A percentile compares a stretch with the other conserved stretches of the same genome.
Evolutionary conservation across 192 early-diverging fungal species (phyloP).

Genomic region (Paraglomus brasilianum): DNA sequence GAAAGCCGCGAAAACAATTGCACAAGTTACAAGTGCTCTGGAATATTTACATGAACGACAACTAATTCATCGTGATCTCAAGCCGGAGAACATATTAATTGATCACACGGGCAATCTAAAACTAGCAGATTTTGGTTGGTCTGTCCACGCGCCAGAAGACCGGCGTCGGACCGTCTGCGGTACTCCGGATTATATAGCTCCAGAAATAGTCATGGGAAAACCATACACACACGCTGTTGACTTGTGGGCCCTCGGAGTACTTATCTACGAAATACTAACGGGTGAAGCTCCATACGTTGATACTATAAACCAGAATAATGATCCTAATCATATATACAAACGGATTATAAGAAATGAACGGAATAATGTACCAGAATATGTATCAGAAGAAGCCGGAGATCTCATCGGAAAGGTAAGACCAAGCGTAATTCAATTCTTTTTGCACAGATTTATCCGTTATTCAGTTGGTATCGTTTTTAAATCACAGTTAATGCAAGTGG

Average conservation of each 20-base stretch:
- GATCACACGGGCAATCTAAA: constrained; percentile 87
- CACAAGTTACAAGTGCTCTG: constrained; percentile 84
- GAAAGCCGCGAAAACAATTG: constrained; percentile 75
- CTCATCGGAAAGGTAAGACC: constrained; percentile 71
- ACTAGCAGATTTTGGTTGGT: constrained; percentile 98
- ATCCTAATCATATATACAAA: constrained; percentile 70
- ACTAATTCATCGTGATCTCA: constrained; percentile 96
- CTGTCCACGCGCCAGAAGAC: constrained; percentile 77
- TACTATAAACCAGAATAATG: constrained; percentile 46
- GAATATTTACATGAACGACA: constrained; percentile 84
- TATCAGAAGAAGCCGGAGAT: constrained; percentile 80
- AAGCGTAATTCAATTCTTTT: background rate
- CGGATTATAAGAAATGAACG: constrained; percentile 85
- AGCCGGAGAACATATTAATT: constrained; percentile 92
- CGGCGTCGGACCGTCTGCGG: constrained; percentile 90
- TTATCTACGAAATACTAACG: constrained; percentile 92
- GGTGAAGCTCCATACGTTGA: constrained; percentile 88
- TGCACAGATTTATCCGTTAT: background rate
- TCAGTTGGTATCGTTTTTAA: background rate
- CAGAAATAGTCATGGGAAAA: constrained; percentile 91
- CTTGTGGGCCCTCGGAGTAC: constrained; percentile 89
- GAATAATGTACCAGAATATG: constrained; percentile 74
- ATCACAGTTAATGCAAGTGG: constrained; percentile 68
- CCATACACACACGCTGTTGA: constrained; percentile 82
- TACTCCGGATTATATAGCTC: constrained; percentile 93